phyloP scores from a whole-genome alignment of 2,329 filamentous ascomycete genomes.

The Teratosphaeria gauchensis region DNA sequence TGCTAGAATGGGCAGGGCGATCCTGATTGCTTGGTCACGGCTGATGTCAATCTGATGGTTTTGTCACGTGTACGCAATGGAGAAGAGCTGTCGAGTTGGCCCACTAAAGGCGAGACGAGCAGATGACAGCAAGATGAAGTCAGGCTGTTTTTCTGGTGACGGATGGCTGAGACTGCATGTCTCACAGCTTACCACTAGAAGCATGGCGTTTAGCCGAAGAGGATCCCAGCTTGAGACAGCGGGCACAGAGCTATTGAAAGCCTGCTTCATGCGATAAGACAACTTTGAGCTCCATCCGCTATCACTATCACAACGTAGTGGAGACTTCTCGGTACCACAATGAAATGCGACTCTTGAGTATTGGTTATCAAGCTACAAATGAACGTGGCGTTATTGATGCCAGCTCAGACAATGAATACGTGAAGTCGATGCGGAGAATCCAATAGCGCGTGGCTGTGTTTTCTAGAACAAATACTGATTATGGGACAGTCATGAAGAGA shows the following conservation, averaged over 20 bases:
- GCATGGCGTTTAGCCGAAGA: not conserved
- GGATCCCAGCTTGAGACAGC: not conserved
- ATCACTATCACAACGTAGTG: not conserved
- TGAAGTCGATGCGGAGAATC: not conserved
- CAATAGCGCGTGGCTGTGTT: not conserved
- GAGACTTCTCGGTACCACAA: not conserved
- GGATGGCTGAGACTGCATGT: not conserved
- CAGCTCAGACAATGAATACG: not conserved
- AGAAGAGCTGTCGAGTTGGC: not conserved
- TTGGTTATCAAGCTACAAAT: not conserved
- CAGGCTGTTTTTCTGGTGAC: not conserved
- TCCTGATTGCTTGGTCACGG: not conserved
- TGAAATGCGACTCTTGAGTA: not conserved
- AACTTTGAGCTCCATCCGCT: not conserved
- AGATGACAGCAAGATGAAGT: not conserved
- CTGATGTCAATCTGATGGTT: not conserved
- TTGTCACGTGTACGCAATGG: not conserved
- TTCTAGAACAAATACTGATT: not conserved
- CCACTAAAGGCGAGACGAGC: not conserved
- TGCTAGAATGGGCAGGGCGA: not conserved
- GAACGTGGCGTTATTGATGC: not conserved
- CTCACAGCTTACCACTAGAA: not conserved
- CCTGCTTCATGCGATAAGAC: not conserved
- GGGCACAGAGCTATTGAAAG: not conserved
- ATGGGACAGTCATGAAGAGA: not conserved